Percentiles rank a stretch among this genome's conserved stretches.
Conservation (phyloP, 2,329 filamentous ascomycete species). For the Pseudogymnoascus verrucosus region DNA sequence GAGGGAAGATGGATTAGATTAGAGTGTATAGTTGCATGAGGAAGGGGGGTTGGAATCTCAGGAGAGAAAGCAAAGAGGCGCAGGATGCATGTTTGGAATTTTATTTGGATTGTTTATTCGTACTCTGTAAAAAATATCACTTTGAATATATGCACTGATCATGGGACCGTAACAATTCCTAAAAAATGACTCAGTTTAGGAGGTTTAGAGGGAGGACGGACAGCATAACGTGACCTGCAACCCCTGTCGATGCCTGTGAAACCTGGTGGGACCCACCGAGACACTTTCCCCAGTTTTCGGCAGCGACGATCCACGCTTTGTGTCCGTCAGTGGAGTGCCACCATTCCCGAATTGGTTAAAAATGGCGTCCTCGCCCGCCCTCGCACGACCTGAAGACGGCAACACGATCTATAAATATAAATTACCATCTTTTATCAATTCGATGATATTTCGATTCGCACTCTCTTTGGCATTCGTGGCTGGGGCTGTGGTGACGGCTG, state of each 20-base stretch:
- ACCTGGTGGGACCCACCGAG: background rate
- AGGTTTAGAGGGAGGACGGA: background rate
- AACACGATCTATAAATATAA: background rate
- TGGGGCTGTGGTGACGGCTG: background rate
- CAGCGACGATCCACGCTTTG: background rate
- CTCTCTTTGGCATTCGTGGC: background rate
- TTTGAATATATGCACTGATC: background rate
- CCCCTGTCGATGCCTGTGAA: background rate
- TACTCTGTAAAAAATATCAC: background rate
- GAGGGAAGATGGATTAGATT: too few species aligned
- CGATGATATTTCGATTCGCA: background rate
- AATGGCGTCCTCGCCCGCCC: background rate
- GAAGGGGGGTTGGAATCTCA: constrained; percentile 26
- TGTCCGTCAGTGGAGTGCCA: background rate
- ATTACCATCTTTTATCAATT: background rate
- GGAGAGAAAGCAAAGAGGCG: constrained; percentile 18
- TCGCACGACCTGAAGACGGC: background rate
- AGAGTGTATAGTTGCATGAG: constrained; percentile 31
- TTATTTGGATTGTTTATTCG: background rate
- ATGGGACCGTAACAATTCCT: background rate
- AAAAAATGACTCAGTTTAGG: background rate
- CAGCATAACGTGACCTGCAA: background rate
- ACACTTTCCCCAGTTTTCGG: background rate
- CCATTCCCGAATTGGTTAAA: background rate
- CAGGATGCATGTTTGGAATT: constrained; percentile 5